Evolutionary conservation across 495 filamentous ascomycete species (phyloP).

Genomic region (Penicillium cosmopolitanum): DNA sequence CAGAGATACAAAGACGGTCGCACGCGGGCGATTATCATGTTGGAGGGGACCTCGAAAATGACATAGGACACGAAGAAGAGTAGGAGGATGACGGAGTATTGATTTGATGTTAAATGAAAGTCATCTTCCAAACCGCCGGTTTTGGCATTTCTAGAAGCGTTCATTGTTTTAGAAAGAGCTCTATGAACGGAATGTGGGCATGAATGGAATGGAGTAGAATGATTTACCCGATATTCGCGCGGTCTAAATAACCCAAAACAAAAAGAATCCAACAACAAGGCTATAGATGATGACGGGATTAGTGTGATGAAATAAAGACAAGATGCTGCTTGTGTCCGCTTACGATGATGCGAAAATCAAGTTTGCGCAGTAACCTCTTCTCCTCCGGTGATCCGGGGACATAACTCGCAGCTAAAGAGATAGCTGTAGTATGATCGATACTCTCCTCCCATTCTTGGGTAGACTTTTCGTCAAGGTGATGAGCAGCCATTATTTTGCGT

Average conservation of each 20-base stretch:
- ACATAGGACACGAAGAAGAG: conserved; percentile 52
- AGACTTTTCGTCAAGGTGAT: neutral
- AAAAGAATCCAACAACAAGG: neutral
- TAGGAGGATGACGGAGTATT: conserved; percentile 30
- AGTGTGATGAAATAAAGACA: neutral
- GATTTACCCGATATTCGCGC: neutral
- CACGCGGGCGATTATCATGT: conserved; percentile 16
- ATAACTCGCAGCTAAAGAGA: neutral
- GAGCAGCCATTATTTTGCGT: neutral
- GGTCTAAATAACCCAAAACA: neutral
- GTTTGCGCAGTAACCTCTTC: conserved; percentile 10
- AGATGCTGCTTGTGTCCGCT: neutral
- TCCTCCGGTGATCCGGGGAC: conserved; percentile 4
- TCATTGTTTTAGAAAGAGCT: too few species aligned
- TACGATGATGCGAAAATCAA: conserved; percentile 14
- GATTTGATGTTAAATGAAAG: conserved; percentile 28
- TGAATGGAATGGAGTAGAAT: neutral
- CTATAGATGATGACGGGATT: neutral
- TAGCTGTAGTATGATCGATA: neutral
- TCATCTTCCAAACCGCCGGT: conserved; percentile 41
- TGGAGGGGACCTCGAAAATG: conserved; percentile 44
- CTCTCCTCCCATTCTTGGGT: neutral
- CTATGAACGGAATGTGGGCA: too few species aligned
- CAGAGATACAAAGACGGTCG: conserved; percentile 5
- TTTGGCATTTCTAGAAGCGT: conserved; percentile 42